Base-by-base conservation (phyloP, 306 rosid species). In the Quillaja saponaria region DNA sequence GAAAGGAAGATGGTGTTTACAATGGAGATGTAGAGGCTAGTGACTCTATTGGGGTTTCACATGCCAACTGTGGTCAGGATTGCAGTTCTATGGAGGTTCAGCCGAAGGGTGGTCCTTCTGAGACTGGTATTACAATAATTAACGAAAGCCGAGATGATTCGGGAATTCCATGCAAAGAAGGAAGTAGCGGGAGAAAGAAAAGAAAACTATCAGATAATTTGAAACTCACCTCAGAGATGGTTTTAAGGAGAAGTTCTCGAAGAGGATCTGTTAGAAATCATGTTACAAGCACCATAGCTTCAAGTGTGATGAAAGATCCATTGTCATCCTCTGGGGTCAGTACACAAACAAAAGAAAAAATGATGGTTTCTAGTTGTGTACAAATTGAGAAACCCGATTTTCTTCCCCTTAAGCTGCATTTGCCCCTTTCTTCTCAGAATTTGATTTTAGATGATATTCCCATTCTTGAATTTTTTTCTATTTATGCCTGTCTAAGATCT, bases 201-300 rank as follows among this genome's bases (percentile, higher is more conserved):
- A 81, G 82, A 55, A 89, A 64, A 66, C 38, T 78, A 37, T 61
- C 78, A 25, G 81, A 81, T 37, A 63, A 71, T 58, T 46, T 68
- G 45, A 71, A 47, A 21, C 25, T 78, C 57, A 63, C 82, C 34
- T 56, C 87, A 5, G 86, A 76, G 66, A 81, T 90, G 8, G 81
- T 72, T 74, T 73, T 92, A 76, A 85, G 99, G 86, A 87, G 99
- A 88, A 94, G 97, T 75, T 58, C 94, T 77, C 99, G 99, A 47
- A 76, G 95, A 63, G 94, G 87, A 40, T 77, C 86, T 21, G 81
- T 85, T 50, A 79, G 61, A 58, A 82, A 75, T 40, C 74, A 10
- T 50, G 74, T 53, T 64, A 61, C 70, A 20, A 59, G 71, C 68
- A 31, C 63, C 5, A 5, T 59, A 34, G 33, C 39, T 7, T 58